Conservation (phyloP, 768 basidiomycete species). For the Mycena haematopus region DNA sequence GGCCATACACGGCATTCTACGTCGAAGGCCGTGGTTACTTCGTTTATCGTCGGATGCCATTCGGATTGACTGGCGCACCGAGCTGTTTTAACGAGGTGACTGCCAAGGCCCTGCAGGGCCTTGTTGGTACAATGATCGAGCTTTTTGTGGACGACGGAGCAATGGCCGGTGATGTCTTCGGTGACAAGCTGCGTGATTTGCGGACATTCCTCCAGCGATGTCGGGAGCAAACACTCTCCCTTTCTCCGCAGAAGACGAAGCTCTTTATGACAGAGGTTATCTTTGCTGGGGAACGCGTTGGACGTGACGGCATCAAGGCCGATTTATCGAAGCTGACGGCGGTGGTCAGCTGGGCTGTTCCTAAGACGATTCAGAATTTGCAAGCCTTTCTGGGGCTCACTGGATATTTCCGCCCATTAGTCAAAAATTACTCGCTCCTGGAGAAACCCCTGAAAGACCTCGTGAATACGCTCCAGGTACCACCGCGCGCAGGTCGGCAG, state of each 20-base stretch:
- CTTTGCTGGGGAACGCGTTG: slow-evolving; percentile 43
- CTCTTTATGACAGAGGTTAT: slow-evolving; percentile 43
- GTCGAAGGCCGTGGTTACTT: slow-evolving; percentile 45
- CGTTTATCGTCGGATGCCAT: slow-evolving; percentile 43
- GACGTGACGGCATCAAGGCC: slow-evolving; percentile 40
- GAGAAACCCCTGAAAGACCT: slow-evolving; percentile 43
- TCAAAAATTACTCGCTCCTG: slow-evolving; percentile 41
- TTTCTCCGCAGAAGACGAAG: slow-evolving; percentile 43
- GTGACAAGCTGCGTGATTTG: slow-evolving; percentile 34
- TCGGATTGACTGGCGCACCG: slow-evolving; percentile 48
- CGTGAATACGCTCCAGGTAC: slow-evolving; percentile 3
- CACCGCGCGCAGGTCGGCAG: slow-evolving; percentile 3
- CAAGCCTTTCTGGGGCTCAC: slow-evolving; percentile 42
- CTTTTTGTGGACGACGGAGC: slow-evolving; percentile 48
- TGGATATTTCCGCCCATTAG: slow-evolving; percentile 41
- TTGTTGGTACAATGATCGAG: slow-evolving; percentile 35
- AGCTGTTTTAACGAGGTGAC: slow-evolving; percentile 41
- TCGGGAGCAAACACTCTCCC: slow-evolving; percentile 37
- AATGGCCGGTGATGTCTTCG: slow-evolving; percentile 40
- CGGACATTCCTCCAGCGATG: slow-evolving; percentile 35
- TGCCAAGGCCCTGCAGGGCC: slow-evolving; percentile 33
- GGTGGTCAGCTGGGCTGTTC: slow-evolving; percentile 42
- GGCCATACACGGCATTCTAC: slow-evolving; percentile 44
- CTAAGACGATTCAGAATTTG: slow-evolving; percentile 36
- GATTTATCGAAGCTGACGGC: slow-evolving; percentile 45